Conservation (phyloP, 2,329 filamentous ascomycete species). For the Ophiosphaerella korrae region DNA sequence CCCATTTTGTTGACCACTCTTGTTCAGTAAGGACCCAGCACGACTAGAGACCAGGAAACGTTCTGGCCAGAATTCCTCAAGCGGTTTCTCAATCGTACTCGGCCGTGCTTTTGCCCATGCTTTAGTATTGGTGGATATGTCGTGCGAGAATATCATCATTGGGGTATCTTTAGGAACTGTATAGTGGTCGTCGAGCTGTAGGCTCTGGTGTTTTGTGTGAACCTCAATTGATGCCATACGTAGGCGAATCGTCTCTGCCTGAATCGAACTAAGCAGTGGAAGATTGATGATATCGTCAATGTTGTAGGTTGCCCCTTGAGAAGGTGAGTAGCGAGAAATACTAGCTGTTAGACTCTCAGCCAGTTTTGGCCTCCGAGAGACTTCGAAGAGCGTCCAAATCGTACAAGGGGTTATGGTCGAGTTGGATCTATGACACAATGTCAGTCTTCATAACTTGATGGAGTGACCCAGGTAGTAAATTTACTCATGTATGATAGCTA, state of each 20-base stretch:
- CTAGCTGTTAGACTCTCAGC: constrained; percentile 17
- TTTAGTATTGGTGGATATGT: constrained; percentile 27
- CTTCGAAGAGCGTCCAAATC: constrained; percentile 35
- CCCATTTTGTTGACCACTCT: constrained; percentile 1
- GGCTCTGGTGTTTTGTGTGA: constrained; percentile 8
- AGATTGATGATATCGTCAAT: constrained; percentile 14
- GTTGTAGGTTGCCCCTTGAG: constrained; percentile 19
- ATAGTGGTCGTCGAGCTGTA: constrained; percentile 29
- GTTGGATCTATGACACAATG: constrained; percentile 16
- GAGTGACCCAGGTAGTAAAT: background rate
- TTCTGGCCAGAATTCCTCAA: constrained; percentile 37
- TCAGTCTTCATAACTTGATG: constrained; percentile 3
- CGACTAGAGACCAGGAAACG: constrained; percentile 24
- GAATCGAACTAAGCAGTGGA: constrained; percentile 32
- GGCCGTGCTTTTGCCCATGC: constrained; percentile 29
- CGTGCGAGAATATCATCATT: constrained; percentile 29
- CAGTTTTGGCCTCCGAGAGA: constrained; percentile 24
- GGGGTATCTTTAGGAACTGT: constrained; percentile 18
- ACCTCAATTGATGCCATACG: constrained; percentile 18
- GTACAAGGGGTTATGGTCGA: constrained; percentile 18
- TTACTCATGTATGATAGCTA: constrained; percentile 34
- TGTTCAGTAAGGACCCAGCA: background rate
- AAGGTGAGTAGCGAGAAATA: constrained; percentile 12
- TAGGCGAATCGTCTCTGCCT: constrained; percentile 30
- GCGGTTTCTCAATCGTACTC: constrained; percentile 17